Base-by-base conservation (phyloP, 495 filamentous ascomycete species). In the Penicillium soppii region DNA sequence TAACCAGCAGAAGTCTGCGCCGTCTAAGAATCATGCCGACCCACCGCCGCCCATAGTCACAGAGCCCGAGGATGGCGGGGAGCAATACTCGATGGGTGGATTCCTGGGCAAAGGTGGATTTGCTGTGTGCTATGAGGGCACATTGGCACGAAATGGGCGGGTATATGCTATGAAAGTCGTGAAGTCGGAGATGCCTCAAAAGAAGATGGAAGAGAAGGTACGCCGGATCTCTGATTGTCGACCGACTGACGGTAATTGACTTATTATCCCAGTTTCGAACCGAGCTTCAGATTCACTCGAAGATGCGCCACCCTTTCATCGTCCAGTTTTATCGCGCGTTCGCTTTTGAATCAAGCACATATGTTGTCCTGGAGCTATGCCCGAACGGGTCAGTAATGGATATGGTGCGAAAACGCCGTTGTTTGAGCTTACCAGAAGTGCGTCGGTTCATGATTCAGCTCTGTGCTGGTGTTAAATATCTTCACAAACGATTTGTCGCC, bases 371-470 rank as follows among this genome's bases (percentile, higher is more conserved):
- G 3, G 95, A 99, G 57, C 69, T 99, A 43, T 97, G 95, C 62
- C 86, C 87, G 4, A 97, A 97, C 63, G 95, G 95, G 0, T 97
- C 91, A n/a, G 79, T 99, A 27, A 96, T 96, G 86, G 95, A 97
- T 63, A 95, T 97, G 88, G 84, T 99, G 38, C 90, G 91, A 64
- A 86, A 87, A 59, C 77, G 95, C 56, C 90, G 86, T 58, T 90
- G 83, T 21, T 72, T 97, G 19, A 95, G 89, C 13, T 84, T 96
- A 60, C 89, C 92, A 0, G 95, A 99, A 67, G 88, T 95, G 10
- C 80, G 95, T 49, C 89, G 90, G 45, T 92, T 92, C 65, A 86
- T 92, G 53, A 84, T 99, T 33, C 95, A 99, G 71, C 89, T 96
- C 26, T 86, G 91, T 48, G 92, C 95, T 20, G 95, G 92, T 16